These are phyloP conservation scores for Hypoxylon fragiforme DNA, from an alignment of 495 filamentous ascomycete genomes.

Conservation along the genomic window DNA sequence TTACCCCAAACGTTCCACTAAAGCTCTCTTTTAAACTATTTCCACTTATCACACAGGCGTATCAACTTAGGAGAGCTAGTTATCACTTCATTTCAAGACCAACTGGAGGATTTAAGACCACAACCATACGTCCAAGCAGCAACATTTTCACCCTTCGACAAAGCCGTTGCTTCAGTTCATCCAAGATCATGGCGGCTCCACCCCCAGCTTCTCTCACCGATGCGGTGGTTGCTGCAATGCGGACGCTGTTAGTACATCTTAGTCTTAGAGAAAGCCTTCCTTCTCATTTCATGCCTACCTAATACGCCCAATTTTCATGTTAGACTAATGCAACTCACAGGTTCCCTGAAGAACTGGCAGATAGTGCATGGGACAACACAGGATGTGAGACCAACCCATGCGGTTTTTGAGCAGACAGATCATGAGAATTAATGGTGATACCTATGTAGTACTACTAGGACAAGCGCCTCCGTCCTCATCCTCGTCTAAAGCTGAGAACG, in stretches of 20 bases:
- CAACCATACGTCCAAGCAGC: background rate
- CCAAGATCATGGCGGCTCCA: constrained; percentile 28
- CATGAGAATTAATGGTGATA: constrained; percentile 7
- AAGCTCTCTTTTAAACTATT: constrained; percentile 1
- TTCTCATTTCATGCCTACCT: background rate
- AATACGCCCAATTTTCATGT: constrained; percentile 3
- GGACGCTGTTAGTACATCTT: constrained; percentile 66
- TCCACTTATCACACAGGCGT: background rate
- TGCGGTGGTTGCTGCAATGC: constrained; percentile 79
- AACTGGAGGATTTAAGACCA: background rate
- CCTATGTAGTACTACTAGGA: constrained; percentile 34
- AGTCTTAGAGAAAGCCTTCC: no score
- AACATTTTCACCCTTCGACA: background rate
- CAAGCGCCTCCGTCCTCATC: constrained; percentile 27
- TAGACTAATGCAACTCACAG: constrained; percentile 46
- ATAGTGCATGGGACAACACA: constrained; percentile 92
- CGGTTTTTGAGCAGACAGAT: background rate
- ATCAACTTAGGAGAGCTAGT: background rate
- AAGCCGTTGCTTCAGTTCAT: constrained; percentile 10
- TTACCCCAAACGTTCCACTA: background rate
- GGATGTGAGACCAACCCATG: constrained; percentile 62
- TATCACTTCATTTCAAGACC: background rate
- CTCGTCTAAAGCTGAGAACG: background rate
- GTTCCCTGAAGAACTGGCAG: constrained; percentile 86
- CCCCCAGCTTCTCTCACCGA: constrained; percentile 62